Percentiles rank a stretch among this genome's conserved stretches.
phyloP scores from a whole-genome alignment of 768 basidiomycete species.

The Mycena kentingensis region DNA sequence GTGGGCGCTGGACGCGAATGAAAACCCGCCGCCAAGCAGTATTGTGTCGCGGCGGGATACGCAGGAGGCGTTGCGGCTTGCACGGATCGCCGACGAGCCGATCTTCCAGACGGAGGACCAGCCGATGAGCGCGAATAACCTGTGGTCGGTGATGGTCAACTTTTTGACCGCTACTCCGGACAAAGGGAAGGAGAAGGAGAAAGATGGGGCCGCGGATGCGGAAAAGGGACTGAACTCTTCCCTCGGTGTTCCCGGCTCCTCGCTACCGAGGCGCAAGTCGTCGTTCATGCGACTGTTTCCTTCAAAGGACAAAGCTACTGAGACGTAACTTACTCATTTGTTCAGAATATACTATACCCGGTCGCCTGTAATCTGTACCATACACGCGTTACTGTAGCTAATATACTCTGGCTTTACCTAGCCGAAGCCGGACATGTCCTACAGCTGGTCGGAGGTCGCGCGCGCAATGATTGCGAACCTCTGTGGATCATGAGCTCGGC shows the following conservation, averaged over 20 bases:
- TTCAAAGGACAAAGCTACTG: too few relatives aligned
- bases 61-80: slow-evolving; percentile 70
- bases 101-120: slow-evolving; percentile 55
- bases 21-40: slow-evolving; percentile 88
- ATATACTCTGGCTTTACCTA: slow-evolving; percentile 93
- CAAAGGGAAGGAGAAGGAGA: slow-evolving; percentile 33
- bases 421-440: slow-evolving; percentile 89
- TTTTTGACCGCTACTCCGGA: slow-evolving; percentile 60
- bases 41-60: slow-evolving; percentile 91
- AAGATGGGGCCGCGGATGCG: slow-evolving; percentile 1
- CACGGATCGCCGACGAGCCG: slow-evolving; percentile 70
- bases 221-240: too few relatives aligned
- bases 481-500: slow-evolving; percentile 40
- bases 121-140: slow-evolving; percentile 63
- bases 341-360: too few relatives aligned
- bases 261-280: too few relatives aligned
- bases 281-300: too few relatives aligned
- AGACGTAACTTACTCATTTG: too few relatives aligned
- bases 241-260: too few relatives aligned
- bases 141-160: slow-evolving; percentile 70
- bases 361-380: too few relatives aligned
- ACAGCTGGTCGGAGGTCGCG: slow-evolving; percentile 72
- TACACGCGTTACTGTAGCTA: too few relatives aligned
- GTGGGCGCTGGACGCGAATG: slow-evolving; percentile 80
- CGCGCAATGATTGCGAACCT: slow-evolving; percentile 82